Conservation (phyloP, 345 rosid species). For the Alliaria petiolata region DNA sequence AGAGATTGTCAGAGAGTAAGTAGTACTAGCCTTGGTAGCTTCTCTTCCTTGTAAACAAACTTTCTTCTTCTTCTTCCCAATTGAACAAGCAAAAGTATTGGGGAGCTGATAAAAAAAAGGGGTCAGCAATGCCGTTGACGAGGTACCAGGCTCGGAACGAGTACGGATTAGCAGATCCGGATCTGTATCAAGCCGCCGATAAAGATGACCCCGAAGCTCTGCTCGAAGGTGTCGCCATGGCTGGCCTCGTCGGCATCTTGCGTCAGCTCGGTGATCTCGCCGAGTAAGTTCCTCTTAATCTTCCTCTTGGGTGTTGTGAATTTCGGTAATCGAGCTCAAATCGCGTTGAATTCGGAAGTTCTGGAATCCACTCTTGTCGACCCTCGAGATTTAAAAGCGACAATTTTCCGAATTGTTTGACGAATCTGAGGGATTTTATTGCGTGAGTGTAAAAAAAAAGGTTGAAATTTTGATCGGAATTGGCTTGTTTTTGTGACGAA, state of each 20-base stretch:
- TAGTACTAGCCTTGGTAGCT: neutral
- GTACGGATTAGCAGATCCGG: slow-evolving; percentile 93
- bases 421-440: neutral
- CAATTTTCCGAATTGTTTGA: neutral
- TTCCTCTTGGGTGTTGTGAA: neutral
- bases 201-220: slow-evolving; percentile 96
- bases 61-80: neutral
- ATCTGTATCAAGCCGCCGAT: slow-evolving; percentile 74
- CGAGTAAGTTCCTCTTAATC: slow-evolving; percentile 54
- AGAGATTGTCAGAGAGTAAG: slow-evolving; percentile 18
- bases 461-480: neutral
- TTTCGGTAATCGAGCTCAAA: neutral
- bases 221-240: slow-evolving; percentile 97
- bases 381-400: neutral
- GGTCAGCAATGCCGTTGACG: slow-evolving; percentile 72
- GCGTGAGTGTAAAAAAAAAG: neutral
- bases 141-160: slow-evolving; percentile 83
- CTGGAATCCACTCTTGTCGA: neutral
- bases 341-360: neutral
- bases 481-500: slow-evolving; percentile 27
- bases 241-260: slow-evolving; percentile 90
- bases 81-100: neutral
- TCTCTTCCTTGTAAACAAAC: neutral
- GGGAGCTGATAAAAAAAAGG: neutral
- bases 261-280: slow-evolving; percentile 99